Evolutionary conservation across 1,284 basidiomycete genomes (phyloP), one percentile per base, ranked within the genome.

Genomic region (Volvariella surrecta): DNA sequence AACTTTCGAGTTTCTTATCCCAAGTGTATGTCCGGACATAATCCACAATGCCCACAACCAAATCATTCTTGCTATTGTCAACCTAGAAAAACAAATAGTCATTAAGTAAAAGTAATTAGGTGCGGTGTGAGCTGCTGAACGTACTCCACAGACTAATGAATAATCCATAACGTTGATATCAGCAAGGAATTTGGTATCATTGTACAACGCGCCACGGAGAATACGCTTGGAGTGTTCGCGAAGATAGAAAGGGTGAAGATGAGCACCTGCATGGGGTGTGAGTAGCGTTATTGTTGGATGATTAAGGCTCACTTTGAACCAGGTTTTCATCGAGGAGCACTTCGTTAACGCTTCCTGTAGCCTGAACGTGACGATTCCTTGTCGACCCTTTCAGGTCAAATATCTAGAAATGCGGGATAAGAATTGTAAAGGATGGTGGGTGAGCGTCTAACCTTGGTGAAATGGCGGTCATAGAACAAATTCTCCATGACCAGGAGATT

Each of bases 131-230:
- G n/a, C n/a, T n/a, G n/a, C n/a, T n/a, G 10, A 22, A 48, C 58
- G 40, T 51, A 71, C 86, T 13, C 95, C 96, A 18, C 94, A 91
- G 32, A 99, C 85, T 13, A 99, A 70, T 16, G 94, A 98, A 63
- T 99, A 99, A 63, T 99, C 96, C 96, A 99, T 99, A 44, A 97
- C 91, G 58, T 98, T 96, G 52, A 97, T 84, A 51, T 94, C 91
- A 8, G 89, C 86, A 38, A 99, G 67, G 65, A 99, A 99, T 62
- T 80, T 82, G 70, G 84, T 92, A 60, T 99, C 96, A 57, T 96
- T 98, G 68, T 80, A 92, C 34, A 99, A 69, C 13, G 94, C 88
- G 11, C 89, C 87, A 21, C 90, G 79, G 13, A 99, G 66, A 44
- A 97, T 90, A 15, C 90, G 82, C 63, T 99, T 98, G 0, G 89